Base-by-base conservation (phyloP, 2,329 filamentous ascomycete species). In the Colletotrichum noveboracense region DNA sequence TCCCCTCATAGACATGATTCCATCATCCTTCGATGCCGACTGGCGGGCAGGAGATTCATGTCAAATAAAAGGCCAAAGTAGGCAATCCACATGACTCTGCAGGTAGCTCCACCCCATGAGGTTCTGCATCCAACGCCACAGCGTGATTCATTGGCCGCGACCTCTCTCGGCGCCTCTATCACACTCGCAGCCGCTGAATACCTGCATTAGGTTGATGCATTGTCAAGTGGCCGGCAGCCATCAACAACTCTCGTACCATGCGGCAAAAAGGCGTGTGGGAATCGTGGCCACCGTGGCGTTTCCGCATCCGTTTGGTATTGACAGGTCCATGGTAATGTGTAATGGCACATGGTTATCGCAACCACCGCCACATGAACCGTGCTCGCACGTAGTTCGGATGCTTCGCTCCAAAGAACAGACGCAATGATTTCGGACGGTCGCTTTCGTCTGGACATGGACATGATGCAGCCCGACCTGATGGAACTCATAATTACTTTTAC, bases 401-500 rank as follows among this genome's bases (percentile, higher is more conserved):
- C 32, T 60, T 32, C 10, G 18, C 32, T 26, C 30, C n/a, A 36
- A 43, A 26, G 60, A 38, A 52, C 36, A 38, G 62, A 66, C 32
- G 26, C 32, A 32, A 24, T 24, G 8, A 21, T 21, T 48, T 24
- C 24, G 7, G 48, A 56, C n/a, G 32, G 30, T 38, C 24, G 43
- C 32, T 66, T 65, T 71, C 60, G 7, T 71, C 60, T 71, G 38
- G 36, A 58, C 61, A 65, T 43, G 61, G 21, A 7, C 8, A 7
- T 32, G n/a, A 30, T 14, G 30, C 36, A 32, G 13, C 36, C 68
- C 24, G 36, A 24, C 60, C 30, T 32, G 36, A 58, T 58, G 58
- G 28, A 24, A 64, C 24, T 18, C n/a, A 30, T 10, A 32, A 7
- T 9, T 13, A 34, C 32, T 36, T 28, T 80, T 77, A 86, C 7